phyloP scores from a whole-genome alignment of 1,284 basidiomycete species.

The Lentinula novae-zelandiae region DNA sequence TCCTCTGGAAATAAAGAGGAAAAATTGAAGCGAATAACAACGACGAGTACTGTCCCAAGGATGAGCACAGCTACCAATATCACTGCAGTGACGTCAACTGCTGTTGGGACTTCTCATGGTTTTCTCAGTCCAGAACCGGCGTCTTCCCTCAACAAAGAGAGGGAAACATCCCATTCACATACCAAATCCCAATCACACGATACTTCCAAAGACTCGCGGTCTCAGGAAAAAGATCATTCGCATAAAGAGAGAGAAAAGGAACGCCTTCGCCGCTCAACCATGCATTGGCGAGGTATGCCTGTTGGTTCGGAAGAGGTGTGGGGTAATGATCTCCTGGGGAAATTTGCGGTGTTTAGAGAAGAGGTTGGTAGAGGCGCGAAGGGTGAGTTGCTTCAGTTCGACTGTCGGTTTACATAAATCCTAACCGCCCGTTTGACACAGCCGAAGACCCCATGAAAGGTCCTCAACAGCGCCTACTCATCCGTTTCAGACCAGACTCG shows the following conservation, averaged over 20 bases:
- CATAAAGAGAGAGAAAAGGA: constrained; percentile 21
- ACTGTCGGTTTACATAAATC: constrained; percentile 29
- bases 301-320: constrained; percentile 62
- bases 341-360: constrained; percentile 42
- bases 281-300: constrained; percentile 36
- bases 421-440: constrained; percentile 8
- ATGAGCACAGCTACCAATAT: not conserved
- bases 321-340: constrained; percentile 61
- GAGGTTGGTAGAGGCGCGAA: constrained; percentile 5
- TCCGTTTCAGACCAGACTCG: constrained; percentile 26
- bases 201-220: not conserved
- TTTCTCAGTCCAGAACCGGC: not conserved
- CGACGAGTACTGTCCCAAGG: not conserved
- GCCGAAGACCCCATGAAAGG: constrained; percentile 51
- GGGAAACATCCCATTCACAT: not conserved
- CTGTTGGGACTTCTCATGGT: not conserved
- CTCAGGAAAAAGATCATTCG: not conserved
- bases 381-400: not conserved
- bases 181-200: constrained; percentile 16
- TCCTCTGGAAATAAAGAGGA: not conserved
- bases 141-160: not conserved
- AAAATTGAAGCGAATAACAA: not conserved
- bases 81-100: not conserved
- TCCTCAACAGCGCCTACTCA: constrained; percentile 62
- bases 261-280: constrained; percentile 24